Conservation (phyloP, 2,329 filamentous ascomycete genomes). For the Nectriaceae sp. region DNA sequence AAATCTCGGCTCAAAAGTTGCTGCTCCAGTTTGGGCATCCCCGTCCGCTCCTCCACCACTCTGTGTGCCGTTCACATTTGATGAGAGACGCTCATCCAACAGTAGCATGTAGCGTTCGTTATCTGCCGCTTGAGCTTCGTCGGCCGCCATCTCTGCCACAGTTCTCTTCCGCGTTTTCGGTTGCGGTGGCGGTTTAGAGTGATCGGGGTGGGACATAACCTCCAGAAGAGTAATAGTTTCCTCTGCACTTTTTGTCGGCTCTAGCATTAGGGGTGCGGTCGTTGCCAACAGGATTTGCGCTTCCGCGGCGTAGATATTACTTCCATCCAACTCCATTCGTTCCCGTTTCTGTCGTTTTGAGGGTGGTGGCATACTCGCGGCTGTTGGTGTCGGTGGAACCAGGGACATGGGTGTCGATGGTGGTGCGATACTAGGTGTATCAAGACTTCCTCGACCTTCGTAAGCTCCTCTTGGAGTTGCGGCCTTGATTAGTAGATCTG, state of each 20-base stretch:
- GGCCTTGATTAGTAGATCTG: constrained; percentile 76
- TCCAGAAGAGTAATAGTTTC: constrained; percentile 74
- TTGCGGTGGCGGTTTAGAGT: constrained; percentile 73
- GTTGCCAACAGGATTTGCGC: constrained; percentile 74
- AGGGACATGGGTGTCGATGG: constrained; percentile 68
- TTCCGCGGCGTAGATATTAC: constrained; percentile 74
- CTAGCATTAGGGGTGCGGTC: constrained; percentile 73
- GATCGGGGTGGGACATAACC: constrained; percentile 72
- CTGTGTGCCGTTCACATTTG: constrained; percentile 58
- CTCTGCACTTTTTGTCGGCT: constrained; percentile 69
- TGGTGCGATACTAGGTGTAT: constrained; percentile 51
- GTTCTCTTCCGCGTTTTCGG: constrained; percentile 93
- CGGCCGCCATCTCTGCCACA: constrained; percentile 89
- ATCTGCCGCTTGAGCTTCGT: constrained; percentile 87
- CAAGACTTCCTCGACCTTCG: constrained; percentile 31
- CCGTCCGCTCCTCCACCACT: constrained; percentile 62
- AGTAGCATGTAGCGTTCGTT: constrained; percentile 92
- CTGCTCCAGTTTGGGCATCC: constrained; percentile 70
- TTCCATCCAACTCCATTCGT: constrained; percentile 74
- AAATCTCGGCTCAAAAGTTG: constrained; percentile 83
- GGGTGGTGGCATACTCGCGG: constrained; percentile 59
- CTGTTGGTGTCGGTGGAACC: constrained; percentile 63
- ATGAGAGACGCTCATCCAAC: constrained; percentile 78
- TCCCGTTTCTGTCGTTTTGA: constrained; percentile 70
- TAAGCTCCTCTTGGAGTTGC: constrained; percentile 61